Evolutionary conservation across 805 yeast genomes (phyloP).

Genomic region (Nadsonia fulvescens): DNA sequence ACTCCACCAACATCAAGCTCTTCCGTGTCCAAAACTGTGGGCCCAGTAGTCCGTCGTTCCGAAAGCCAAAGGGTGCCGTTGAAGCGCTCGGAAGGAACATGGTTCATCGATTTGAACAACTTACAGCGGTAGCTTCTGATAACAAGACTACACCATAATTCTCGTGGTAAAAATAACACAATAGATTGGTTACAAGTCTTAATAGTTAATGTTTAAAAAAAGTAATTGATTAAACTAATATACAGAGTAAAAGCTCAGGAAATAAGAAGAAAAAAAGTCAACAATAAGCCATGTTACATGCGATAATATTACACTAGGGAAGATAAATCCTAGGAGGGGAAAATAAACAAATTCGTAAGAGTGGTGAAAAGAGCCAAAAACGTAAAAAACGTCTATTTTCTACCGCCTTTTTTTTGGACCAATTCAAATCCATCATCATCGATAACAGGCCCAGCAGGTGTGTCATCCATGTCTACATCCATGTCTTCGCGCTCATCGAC

Average conservation of each 20-base stretch:
- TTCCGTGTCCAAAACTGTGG: constrained; percentile 28
- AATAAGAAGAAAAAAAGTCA: too few species aligned
- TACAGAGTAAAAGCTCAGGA: too few species aligned
- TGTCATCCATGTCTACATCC: constrained; percentile 22
- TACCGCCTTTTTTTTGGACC: constrained; percentile 40
- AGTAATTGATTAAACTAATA: too few species aligned
- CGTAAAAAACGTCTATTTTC: constrained; percentile 6
- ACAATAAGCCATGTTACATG: too few species aligned
- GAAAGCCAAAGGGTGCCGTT: constrained; percentile 25
- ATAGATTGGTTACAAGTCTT: too few species aligned
- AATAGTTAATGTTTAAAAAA: too few species aligned
- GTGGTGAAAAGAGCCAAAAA: too few species aligned
- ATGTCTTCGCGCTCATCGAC: constrained; percentile 22
- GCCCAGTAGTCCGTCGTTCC: constrained; percentile 23
- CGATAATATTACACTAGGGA: too few species aligned
- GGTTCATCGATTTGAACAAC: constrained; percentile 23
- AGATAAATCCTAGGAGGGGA: too few species aligned
- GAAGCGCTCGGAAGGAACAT: constrained; percentile 32
- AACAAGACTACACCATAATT: too few species aligned
- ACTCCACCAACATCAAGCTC: constrained; percentile 28
- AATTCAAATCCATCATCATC: constrained; percentile 93
- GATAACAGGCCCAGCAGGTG: constrained; percentile 37
- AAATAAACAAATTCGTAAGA: too few species aligned
- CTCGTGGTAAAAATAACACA: too few species aligned
- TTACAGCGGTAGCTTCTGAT: constrained; percentile 4